phyloP scores from a whole-genome alignment of 2,329 filamentous ascomycete genomes.

The Akanthomyces muscarius region DNA sequence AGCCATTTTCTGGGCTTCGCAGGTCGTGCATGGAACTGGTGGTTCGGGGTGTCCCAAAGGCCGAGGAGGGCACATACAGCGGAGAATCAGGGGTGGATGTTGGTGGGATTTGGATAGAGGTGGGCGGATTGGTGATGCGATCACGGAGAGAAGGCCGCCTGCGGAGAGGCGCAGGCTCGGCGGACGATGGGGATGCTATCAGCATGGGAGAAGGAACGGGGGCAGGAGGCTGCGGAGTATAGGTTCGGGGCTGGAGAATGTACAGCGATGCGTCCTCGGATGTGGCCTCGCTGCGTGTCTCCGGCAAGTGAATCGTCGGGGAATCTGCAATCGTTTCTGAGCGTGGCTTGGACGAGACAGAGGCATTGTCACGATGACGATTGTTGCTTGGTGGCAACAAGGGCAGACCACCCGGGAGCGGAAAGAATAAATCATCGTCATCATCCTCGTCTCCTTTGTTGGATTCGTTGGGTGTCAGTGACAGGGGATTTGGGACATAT shows the following conservation, averaged over 20 bases:
- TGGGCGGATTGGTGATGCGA: slow-evolving; percentile 47
- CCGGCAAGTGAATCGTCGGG: not conserved
- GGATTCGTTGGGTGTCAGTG: slow-evolving; percentile 14
- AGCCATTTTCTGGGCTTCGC: slow-evolving; percentile 8
- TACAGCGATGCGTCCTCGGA: slow-evolving; percentile 40
- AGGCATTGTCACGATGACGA: slow-evolving; percentile 1
- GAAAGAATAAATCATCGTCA: slow-evolving; percentile 14
- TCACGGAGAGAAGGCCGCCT: slow-evolving; percentile 49
- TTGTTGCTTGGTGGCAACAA: slow-evolving; percentile 10
- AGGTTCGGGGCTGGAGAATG: slow-evolving; percentile 54
- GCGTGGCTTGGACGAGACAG: slow-evolving; percentile 7
- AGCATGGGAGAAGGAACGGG: slow-evolving; percentile 46
- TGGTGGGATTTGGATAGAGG: slow-evolving; percentile 52
- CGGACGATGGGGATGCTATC: slow-evolving; percentile 22
- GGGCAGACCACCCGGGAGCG: slow-evolving; percentile 15
- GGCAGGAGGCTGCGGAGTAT: slow-evolving; percentile 49
- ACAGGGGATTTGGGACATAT: not conserved
- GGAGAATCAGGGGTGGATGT: slow-evolving; percentile 23
- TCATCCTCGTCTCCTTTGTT: slow-evolving; percentile 14
- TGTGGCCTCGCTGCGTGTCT: not conserved
- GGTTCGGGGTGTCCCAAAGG: slow-evolving; percentile 30
- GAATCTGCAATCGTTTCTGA: not conserved
- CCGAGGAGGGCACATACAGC: slow-evolving; percentile 28
- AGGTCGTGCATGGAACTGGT: slow-evolving; percentile 12
- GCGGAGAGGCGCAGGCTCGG: slow-evolving; percentile 25